Conservation (phyloP, 2,329 filamentous ascomycete species). For the Aspergillus ibericus region DNA sequence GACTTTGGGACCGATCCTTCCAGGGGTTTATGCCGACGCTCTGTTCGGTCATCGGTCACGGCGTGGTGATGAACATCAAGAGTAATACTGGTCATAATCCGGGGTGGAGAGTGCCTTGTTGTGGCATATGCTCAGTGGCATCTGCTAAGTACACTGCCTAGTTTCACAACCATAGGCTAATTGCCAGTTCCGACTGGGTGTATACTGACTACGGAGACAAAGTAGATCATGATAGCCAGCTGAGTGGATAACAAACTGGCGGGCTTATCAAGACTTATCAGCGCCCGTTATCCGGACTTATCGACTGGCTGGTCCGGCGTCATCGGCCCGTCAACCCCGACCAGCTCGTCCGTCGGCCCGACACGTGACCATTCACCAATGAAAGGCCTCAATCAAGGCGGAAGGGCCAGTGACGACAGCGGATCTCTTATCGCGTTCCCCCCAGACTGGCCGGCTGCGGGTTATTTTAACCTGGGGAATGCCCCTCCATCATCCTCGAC, state of each 20-base stretch:
- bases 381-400: neutral
- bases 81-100: too few species aligned
- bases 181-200: too few species aligned
- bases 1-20: too few species aligned
- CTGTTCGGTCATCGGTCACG: too few species aligned
- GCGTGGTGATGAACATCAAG: too few species aligned
- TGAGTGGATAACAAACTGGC: neutral
- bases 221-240: too few species aligned
- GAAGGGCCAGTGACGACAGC: neutral
- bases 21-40: too few species aligned
- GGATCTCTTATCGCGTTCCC: neutral
- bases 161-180: too few species aligned
- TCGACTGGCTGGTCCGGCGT: neutral
- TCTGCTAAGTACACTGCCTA: too few species aligned
- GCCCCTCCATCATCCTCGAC: constrained; percentile 3
- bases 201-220: too few species aligned
- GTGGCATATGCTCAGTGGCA: too few species aligned
- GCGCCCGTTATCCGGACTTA: neutral
- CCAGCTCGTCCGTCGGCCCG: constrained; percentile 24
- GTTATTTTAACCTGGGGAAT: constrained; percentile 16
- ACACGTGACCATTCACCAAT: constrained; percentile 27
- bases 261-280: neutral
- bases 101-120: too few species aligned
- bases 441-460: neutral
- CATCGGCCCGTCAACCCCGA: constrained; percentile 25